Evolutionary conservation across 176 grass and related monocot species (phyloP).

Genomic region (Eragrostis nindensis): DNA sequence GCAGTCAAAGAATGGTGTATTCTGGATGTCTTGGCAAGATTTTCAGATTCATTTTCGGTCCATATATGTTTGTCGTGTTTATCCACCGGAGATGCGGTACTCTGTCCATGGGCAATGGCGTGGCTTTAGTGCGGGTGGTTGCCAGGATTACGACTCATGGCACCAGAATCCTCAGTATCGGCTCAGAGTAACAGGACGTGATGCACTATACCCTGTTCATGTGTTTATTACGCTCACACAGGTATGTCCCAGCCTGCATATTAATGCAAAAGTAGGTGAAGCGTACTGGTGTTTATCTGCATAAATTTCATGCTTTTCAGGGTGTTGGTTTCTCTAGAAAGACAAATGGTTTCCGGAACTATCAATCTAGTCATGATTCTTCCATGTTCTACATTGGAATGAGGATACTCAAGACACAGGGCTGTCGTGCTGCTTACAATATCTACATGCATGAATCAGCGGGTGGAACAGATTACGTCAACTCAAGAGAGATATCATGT

Average conservation of each 20-base stretch:
- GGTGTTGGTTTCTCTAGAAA: slow-evolving; percentile 98
- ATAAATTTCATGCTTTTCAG: slow-evolving; percentile 56
- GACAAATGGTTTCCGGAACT: slow-evolving; percentile 88
- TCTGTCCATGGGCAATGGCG: slow-evolving; percentile 98
- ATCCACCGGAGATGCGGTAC: slow-evolving; percentile 92
- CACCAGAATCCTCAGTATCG: slow-evolving; percentile 97
- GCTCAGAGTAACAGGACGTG: slow-evolving; percentile 78
- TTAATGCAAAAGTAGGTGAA: slow-evolving; percentile 16
- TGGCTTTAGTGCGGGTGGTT: slow-evolving; percentile 91
- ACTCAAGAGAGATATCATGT: slow-evolving; percentile 98
- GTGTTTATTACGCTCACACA: slow-evolving; percentile 98
- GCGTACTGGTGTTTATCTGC: slow-evolving; percentile 24
- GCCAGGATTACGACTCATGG: slow-evolving; percentile 98
- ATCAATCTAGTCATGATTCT: slow-evolving; percentile 95
- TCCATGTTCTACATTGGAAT: slow-evolving; percentile 97
- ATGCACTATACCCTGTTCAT: slow-evolving; percentile 85
- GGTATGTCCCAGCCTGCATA: slow-evolving; percentile 58
- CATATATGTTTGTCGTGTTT: slow-evolving; percentile 98
- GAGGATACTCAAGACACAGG: slow-evolving; percentile 98
- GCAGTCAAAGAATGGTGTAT: slow-evolving; percentile 97
- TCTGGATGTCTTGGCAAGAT: slow-evolving; percentile 99
- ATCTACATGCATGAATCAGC: slow-evolving; percentile 99
- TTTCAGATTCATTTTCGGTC: slow-evolving; percentile 99
- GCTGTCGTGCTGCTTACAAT: slow-evolving; percentile 92
- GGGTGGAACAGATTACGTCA: slow-evolving; percentile 96